These are phyloP conservation scores for Phaeomoniella chlamydospora DNA, from an alignment of 2,329 filamentous ascomycete species.

Conservation along the genomic window DNA sequence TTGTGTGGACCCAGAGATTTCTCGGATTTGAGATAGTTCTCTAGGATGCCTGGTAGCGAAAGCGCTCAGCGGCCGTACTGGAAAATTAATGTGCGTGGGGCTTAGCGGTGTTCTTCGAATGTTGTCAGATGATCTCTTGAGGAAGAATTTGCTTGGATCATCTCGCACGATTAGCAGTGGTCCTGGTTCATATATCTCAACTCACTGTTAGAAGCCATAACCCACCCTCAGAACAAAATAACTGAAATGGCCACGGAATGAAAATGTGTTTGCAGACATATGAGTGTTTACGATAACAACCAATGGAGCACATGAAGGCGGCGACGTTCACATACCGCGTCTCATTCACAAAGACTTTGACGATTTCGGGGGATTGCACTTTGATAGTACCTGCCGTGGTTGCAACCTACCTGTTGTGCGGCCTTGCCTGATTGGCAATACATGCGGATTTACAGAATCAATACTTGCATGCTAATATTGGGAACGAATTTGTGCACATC, in stretches of 20 bases:
- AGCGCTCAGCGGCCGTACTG: conserved; percentile 7
- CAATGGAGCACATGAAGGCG: too few relatives aligned
- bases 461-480: too few relatives aligned
- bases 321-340: too few relatives aligned
- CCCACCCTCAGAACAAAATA: too few relatives aligned
- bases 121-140: conserved; percentile 6
- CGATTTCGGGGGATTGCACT: conserved; percentile 1
- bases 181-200: not conserved
- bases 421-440: too few relatives aligned
- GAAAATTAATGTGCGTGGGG: conserved; percentile 5
- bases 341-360: too few relatives aligned
- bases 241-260: too few relatives aligned
- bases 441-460: too few relatives aligned
- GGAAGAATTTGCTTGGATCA: conserved; percentile 1
- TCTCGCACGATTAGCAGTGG: not conserved
- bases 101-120: conserved; percentile 4
- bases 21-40: conserved; percentile 10
- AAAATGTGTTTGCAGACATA: too few relatives aligned
- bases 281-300: too few relatives aligned
- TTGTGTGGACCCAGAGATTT: conserved; percentile 9
- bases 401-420: conserved; percentile 3
- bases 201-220: not conserved
- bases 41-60: conserved; percentile 8
- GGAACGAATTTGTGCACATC: too few relatives aligned
- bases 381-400: conserved; percentile 5